phyloP scores from a whole-genome alignment of 1,284 basidiomycete species.

The Apiotrichum montevideense region DNA sequence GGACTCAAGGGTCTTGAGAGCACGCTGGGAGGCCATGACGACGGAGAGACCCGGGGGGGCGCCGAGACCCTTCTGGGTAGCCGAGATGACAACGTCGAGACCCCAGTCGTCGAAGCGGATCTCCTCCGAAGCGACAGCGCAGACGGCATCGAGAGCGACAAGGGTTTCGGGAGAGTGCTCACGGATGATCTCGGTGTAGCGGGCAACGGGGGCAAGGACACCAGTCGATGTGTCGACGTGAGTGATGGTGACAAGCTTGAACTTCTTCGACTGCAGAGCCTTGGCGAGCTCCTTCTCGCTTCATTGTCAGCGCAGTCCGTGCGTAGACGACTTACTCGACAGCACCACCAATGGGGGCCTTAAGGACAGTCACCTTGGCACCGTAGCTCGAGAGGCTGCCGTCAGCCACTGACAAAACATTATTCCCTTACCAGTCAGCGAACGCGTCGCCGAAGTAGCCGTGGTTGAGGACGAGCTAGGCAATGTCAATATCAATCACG shows the following conservation, averaged over 20 bases:
- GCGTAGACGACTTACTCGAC: slow-evolving; percentile 50
- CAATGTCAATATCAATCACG: too few species aligned
- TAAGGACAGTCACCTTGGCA: slow-evolving; percentile 79
- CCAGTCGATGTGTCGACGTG: slow-evolving; percentile 85
- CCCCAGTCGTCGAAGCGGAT: slow-evolving; percentile 92
- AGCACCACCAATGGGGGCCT: slow-evolving; percentile 72
- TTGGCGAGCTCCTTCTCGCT: slow-evolving; percentile 45
- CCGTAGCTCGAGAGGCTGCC: slow-evolving; percentile 78
- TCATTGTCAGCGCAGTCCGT: background rate
- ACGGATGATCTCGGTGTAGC: slow-evolving; percentile 67
- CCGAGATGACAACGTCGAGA: slow-evolving; percentile 81
- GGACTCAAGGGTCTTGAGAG: slow-evolving; percentile 66
- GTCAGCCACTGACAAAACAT: background rate
- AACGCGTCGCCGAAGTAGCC: slow-evolving; percentile 89
- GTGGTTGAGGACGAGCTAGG: slow-evolving; percentile 53
- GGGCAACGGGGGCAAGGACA: slow-evolving; percentile 80
- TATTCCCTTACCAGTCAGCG: slow-evolving; percentile 60
- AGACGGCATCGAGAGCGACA: slow-evolving; percentile 86
- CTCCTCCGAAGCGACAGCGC: slow-evolving; percentile 92
- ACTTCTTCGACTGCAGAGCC: slow-evolving; percentile 72
- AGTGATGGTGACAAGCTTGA: slow-evolving; percentile 87
- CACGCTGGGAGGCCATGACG: slow-evolving; percentile 71
- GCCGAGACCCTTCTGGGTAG: slow-evolving; percentile 92
- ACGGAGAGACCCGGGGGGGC: slow-evolving; percentile 91
- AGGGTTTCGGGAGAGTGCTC: slow-evolving; percentile 79